Conservation (phyloP, 139 green algal species). For the Trebouxia sp. region DNA sequence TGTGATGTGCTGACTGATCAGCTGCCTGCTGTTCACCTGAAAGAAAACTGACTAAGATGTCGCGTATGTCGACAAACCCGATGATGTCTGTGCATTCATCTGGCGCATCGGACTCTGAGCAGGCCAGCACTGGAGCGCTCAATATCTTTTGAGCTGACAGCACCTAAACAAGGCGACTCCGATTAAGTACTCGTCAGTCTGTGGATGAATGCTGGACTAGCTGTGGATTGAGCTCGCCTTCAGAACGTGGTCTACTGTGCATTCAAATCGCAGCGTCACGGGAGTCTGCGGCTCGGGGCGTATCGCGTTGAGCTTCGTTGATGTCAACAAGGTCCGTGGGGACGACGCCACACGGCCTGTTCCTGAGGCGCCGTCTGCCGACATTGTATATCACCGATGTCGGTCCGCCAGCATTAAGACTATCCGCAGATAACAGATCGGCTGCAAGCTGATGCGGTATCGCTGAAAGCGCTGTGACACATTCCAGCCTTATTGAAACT, state of each 20-base stretch:
- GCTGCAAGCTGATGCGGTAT: too few species aligned
- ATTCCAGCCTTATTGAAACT: too few species aligned
- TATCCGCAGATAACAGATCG: too few species aligned
- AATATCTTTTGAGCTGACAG: conserved; percentile 65
- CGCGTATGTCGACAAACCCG: conserved; percentile 71
- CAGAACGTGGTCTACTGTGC: conserved; percentile 52
- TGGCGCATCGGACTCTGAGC: conserved; percentile 16
- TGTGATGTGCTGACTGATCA: neutral
- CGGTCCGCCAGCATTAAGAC: neutral
- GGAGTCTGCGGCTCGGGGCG: conserved; percentile 18
- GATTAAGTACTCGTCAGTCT: too few species aligned
- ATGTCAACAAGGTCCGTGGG: neutral
- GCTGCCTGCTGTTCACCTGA: conserved; percentile 33
- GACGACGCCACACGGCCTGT: neutral
- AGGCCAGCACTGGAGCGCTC: conserved; percentile 62
- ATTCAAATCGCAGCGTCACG: conserved; percentile 37
- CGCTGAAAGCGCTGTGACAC: too few species aligned
- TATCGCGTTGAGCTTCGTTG: conserved; percentile 11
- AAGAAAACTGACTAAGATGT: conserved; percentile 66
- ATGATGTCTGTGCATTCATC: conserved; percentile 31
- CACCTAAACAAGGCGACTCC: conserved; percentile 44
- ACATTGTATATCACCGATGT: neutral
- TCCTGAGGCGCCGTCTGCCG: neutral
- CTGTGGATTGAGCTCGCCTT: conserved; percentile 28
- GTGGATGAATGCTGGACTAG: too few species aligned